A percentile compares a stretch with the other conserved stretches of the same genome.
Evolutionary conservation across 257 asterid species (phyloP).

Genomic region (Solanum tacnaense): DNA sequence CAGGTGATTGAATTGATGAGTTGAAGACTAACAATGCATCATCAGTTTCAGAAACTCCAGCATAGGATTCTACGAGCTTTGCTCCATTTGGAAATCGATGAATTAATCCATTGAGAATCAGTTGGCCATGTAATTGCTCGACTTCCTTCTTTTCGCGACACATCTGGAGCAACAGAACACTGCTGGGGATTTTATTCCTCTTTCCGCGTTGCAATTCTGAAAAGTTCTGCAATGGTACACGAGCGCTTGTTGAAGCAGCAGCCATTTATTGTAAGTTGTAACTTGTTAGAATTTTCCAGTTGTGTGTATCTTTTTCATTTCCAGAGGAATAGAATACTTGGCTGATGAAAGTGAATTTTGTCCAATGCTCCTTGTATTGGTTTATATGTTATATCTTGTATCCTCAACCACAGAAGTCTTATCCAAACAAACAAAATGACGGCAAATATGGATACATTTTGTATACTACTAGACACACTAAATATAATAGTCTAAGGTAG

Average conservation of each 20-base stretch:
- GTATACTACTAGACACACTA: background rate
- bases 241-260: background rate
- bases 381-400: background rate
- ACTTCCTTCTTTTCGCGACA: constrained; percentile 6
- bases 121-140: constrained; percentile 15
- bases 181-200: background rate
- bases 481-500: background rate
- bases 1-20: constrained; percentile 3
- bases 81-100: constrained; percentile 3
- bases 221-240: background rate
- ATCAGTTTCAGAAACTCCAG: background rate
- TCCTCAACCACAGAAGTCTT: constrained; percentile 1
- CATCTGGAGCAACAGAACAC: constrained; percentile 6
- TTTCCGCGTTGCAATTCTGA: background rate
- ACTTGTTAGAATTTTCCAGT: background rate
- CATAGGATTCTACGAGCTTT: constrained; percentile 16
- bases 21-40: constrained; percentile 7
- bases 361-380: background rate
- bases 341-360: background rate
- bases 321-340: background rate
- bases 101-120: constrained; percentile 14
- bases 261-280: constrained; percentile 4
- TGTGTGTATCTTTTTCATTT: background rate
- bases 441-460: background rate
- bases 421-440: constrained; percentile 1